phyloP scores from a whole-genome alignment of 345 rosid species.

The Pseudoturritis turrita region DNA sequence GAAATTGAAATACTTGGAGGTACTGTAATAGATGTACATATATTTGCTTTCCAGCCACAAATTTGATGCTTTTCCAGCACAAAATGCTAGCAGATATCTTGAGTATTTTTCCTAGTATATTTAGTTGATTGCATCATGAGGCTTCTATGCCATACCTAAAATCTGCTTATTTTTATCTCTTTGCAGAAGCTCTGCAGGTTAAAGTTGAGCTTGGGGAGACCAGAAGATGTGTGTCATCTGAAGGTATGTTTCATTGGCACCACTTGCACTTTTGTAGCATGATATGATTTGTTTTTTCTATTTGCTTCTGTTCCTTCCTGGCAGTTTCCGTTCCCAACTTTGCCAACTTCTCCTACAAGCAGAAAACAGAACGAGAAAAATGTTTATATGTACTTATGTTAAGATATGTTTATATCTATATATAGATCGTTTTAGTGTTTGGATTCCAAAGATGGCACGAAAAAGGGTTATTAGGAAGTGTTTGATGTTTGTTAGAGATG shows the following conservation, averaged over 20 bases:
- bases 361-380: background rate
- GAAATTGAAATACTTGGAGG: slow-evolving; percentile 88
- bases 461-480: background rate
- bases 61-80: background rate
- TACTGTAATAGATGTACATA: slow-evolving; percentile 29
- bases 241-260: slow-evolving; percentile 46
- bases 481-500: slow-evolving; percentile 4
- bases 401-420: background rate
- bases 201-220: slow-evolving; percentile 48
- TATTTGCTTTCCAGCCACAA: background rate
- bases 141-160: slow-evolving; percentile 11
- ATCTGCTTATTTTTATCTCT: slow-evolving; percentile 6
- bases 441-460: background rate
- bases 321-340: slow-evolving; percentile 2
- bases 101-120: slow-evolving; percentile 5
- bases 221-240: slow-evolving; percentile 44
- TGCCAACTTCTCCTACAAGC: background rate
- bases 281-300: background rate
- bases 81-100: background rate
- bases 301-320: slow-evolving; percentile 11
- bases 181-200: slow-evolving; percentile 71
- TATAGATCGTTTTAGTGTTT: background rate
- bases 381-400: background rate
- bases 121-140: slow-evolving; percentile 5
- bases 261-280: slow-evolving; percentile 24